These are phyloP conservation scores for Thalassiosira profunda DNA, from an alignment of 108 stramenopile genomes.

Conservation along the genomic window DNA sequence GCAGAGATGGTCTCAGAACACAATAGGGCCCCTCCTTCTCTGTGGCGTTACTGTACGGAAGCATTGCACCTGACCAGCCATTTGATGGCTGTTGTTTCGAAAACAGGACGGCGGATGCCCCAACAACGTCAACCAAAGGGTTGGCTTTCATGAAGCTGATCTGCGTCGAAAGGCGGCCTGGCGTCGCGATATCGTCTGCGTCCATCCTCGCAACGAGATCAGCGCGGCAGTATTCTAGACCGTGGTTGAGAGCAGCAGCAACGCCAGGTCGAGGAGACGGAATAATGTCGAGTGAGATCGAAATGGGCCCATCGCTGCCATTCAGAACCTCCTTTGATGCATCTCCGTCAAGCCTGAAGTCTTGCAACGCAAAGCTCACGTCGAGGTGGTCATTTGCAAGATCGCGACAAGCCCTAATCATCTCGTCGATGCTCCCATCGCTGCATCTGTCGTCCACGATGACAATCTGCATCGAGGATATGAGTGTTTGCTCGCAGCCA, in stretches of 20 bases:
- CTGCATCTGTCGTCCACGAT: slow-evolving; percentile 50
- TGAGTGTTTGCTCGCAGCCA: neutral
- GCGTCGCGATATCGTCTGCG: slow-evolving; percentile 45
- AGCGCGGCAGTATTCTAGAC: slow-evolving; percentile 20
- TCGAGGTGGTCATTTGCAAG: neutral
- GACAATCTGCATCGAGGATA: slow-evolving; percentile 48
- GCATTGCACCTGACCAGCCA: neutral
- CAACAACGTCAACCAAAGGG: slow-evolving; percentile 30
- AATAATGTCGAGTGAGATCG: slow-evolving; percentile 30
- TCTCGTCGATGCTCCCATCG: slow-evolving; percentile 50
- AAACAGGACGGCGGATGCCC: slow-evolving; percentile 30
- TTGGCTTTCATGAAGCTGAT: slow-evolving; percentile 21
- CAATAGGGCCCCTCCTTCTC: neutral
- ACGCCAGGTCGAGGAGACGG: slow-evolving; percentile 22
- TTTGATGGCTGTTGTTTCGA: neutral
- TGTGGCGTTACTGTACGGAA: slow-evolving; percentile 10
- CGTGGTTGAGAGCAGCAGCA: slow-evolving; percentile 47
- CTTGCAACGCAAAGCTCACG: slow-evolving; percentile 3
- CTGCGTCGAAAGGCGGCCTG: slow-evolving; percentile 30
- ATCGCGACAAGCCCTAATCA: slow-evolving; percentile 9
- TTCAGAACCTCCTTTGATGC: too few species aligned
- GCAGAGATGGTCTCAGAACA: slow-evolving; percentile 16
- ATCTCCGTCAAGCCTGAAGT: slow-evolving; percentile 9
- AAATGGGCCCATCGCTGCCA: neutral
- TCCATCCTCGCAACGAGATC: slow-evolving; percentile 55